Conservation (phyloP, 176 grass and related monocot genomes). For the Raddia guianensis region DNA sequence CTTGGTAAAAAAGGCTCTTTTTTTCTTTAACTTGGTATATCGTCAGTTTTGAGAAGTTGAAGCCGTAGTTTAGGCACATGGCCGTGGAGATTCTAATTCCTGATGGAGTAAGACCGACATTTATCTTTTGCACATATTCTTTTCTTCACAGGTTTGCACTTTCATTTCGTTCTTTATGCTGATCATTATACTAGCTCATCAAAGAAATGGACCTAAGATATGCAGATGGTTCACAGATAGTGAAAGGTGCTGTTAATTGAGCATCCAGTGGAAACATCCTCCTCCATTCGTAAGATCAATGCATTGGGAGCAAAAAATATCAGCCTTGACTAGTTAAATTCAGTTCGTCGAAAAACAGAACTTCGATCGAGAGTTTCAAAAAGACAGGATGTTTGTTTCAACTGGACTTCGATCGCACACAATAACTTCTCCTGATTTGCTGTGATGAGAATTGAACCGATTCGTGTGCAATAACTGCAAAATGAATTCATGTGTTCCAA, state of each 20-base stretch:
- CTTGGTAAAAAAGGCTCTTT: neutral
- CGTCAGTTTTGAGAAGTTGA: neutral
- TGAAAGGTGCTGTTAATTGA: neutral
- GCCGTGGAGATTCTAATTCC: neutral
- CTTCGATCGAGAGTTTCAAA: too few relatives aligned
- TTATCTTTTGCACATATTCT: constrained; percentile 28
- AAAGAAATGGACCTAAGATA: neutral
- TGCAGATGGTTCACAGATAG: neutral
- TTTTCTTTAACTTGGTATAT: neutral
- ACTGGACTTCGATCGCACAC: too few relatives aligned
- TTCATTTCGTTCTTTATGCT: neutral
- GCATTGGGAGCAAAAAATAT: neutral
- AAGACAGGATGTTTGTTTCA: too few relatives aligned
- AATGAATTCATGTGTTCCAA: too few relatives aligned
- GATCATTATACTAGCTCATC: neutral
- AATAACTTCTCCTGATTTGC: too few relatives aligned
- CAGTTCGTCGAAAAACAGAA: too few relatives aligned
- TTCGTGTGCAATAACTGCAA: too few relatives aligned
- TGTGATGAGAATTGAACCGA: too few relatives aligned
- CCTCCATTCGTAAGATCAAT: neutral
- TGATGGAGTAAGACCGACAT: neutral
- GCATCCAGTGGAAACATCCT: neutral
- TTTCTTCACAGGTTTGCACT: constrained; percentile 26
- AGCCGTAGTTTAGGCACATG: neutral
- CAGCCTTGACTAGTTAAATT: too few relatives aligned